Evolutionary conservation across 2,329 filamentous ascomycete genomes (phyloP), one percentile per base, ranked within the genome.

Genomic region (Mycogone perniciosa): DNA sequence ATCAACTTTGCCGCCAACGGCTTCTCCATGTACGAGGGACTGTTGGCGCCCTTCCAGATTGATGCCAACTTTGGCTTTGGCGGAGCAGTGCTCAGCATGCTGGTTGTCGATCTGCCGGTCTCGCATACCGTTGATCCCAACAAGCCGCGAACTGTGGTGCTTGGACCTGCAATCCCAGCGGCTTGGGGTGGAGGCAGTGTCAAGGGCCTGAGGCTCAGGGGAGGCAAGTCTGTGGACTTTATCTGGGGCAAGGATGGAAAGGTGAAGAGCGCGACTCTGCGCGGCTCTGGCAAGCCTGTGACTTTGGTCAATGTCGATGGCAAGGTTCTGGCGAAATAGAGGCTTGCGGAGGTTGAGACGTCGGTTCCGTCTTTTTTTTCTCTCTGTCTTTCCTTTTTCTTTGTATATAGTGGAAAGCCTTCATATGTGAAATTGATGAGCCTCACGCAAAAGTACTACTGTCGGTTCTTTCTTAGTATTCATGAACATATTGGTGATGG

Each of bases 11-110:
- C 68, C 0, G 62, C 50, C 0, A 81, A 80, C 56, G 71, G 72
- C 2, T 62, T 81, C 31, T 73, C 69, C 39, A 77, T 80, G 71
- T 81, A 81, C 57, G 63, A 56, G 7, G 75, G 67, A 0, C 59
- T 64, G 7, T 62, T 68, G 5, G 62, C 64, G 43, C 76, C 79
- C 1, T 81, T 81, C 55, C 79, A 82, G 64, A 80, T 81, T 51
- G 79, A 82, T 59, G 79, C 77, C 6, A 82, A 82, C 58, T 81
- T 78, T 54, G 79, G 77, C 1, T 61, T 72, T 26, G 67, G 67
- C 3, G 78, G 75, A 0, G 76, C 74, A 0, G 67, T 79, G 46
- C 53, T 80, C 48, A 67, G 69, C 51, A 75, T 80, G 75, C 59
- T 80, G 38, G 67, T 77, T 44, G 69, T 78, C n/a, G 74, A 80